Evolutionary conservation across 257 asterid species (phyloP).

Genomic region (Pogostemon cablin): DNA sequence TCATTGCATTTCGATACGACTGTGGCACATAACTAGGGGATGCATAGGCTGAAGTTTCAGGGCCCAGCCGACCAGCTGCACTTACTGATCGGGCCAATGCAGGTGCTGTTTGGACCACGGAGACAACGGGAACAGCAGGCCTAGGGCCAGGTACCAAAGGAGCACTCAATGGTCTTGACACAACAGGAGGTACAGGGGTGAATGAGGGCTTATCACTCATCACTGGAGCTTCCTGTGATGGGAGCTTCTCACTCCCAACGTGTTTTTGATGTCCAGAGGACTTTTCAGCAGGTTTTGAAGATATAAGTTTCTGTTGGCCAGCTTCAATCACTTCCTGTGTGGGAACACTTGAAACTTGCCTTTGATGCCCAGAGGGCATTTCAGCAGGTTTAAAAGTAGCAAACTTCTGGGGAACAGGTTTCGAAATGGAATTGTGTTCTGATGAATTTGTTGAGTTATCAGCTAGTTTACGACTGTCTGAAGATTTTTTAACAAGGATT

Average conservation of each 20-base stretch:
- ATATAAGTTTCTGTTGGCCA: constrained; percentile 34
- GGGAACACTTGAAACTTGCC: constrained; percentile 34
- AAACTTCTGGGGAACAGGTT: constrained; percentile 41
- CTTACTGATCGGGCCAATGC: constrained; percentile 72
- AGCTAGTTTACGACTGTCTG: constrained; percentile 48
- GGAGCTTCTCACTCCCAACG: constrained; percentile 38
- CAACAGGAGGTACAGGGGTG: constrained; percentile 47
- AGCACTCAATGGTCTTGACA: constrained; percentile 87
- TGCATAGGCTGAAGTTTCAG: constrained; percentile 54
- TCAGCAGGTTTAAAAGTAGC: constrained; percentile 41
- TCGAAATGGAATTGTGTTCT: constrained; percentile 42
- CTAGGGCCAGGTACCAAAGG: constrained; percentile 64
- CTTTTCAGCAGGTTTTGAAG: constrained; percentile 42
- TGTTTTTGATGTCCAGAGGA: constrained; percentile 39
- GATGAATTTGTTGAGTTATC: constrained; percentile 44
- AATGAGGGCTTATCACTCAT: constrained; percentile 48
- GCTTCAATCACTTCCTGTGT: constrained; percentile 34
- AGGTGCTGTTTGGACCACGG: constrained; percentile 61
- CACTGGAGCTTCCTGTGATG: constrained; percentile 34
- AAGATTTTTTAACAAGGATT: constrained; percentile 40
- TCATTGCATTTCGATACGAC: constrained; percentile 84
- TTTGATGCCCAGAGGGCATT: constrained; percentile 39
- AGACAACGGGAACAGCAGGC: constrained; percentile 54
- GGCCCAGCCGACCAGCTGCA: constrained; percentile 76
- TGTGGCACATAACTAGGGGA: constrained; percentile 62